These are phyloP conservation scores for Avena eriantha DNA, from an alignment of 176 grass and related monocot species.

Conservation along the genomic window DNA sequence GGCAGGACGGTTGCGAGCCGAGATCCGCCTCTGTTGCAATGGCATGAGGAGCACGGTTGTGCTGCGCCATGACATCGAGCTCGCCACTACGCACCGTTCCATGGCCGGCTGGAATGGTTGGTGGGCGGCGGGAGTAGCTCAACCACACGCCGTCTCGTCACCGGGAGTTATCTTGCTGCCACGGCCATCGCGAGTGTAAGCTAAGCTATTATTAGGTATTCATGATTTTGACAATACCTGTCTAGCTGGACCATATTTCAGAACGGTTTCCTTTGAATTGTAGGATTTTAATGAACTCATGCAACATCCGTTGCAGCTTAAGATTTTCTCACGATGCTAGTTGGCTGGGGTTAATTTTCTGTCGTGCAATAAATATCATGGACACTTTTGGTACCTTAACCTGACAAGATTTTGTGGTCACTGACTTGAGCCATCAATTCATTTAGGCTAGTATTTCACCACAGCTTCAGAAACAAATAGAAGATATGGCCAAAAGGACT, in stretches of 20 bases:
- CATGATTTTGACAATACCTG: conserved; percentile 38
- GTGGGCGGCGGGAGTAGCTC: too few species aligned
- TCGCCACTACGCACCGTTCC: too few species aligned
- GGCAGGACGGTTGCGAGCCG: too few species aligned
- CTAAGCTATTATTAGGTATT: neutral
- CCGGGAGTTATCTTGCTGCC: too few species aligned
- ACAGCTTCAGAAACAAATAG: conserved; percentile 80
- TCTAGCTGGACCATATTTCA: conserved; percentile 32
- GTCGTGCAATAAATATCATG: neutral
- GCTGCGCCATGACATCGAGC: too few species aligned
- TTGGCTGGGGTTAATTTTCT: conserved; percentile 82
- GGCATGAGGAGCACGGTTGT: too few species aligned
- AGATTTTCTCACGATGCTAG: conserved; percentile 75
- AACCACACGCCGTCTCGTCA: too few species aligned
- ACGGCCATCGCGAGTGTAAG: neutral
- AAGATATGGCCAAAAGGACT: conserved; percentile 69
- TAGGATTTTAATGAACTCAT: conserved; percentile 75
- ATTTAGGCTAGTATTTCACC: conserved; percentile 72
- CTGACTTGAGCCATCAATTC: conserved; percentile 25
- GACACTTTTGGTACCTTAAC: neutral
- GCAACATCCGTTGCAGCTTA: conserved; percentile 69
- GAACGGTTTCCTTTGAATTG: conserved; percentile 42
- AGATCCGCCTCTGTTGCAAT: too few species aligned
- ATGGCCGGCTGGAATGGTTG: too few species aligned
- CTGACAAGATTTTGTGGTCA: neutral